phyloP scores from a whole-genome alignment of 2,329 filamentous ascomycete species.

The Trichoderma sp. region DNA sequence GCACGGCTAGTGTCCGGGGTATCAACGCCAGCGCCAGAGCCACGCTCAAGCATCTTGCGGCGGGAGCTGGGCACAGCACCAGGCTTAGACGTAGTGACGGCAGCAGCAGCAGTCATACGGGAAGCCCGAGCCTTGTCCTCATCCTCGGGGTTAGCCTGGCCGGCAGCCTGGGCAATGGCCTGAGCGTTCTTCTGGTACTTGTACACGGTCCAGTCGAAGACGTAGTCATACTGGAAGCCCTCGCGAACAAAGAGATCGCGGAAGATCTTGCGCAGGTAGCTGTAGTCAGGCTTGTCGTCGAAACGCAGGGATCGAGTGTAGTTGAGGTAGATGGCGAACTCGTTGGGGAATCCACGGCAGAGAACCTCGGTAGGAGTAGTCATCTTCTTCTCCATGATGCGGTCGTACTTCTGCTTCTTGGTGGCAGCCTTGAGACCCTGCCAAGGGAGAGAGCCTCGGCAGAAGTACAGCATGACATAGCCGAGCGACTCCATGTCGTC shows the following conservation, averaged over 20 bases:
- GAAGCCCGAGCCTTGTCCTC: constrained; percentile 73
- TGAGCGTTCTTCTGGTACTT: constrained; percentile 99
- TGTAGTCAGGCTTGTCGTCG: constrained; percentile 99
- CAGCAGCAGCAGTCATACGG: constrained; percentile 63
- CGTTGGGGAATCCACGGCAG: constrained; percentile 98
- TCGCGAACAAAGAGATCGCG: constrained; percentile 97
- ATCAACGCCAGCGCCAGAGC: constrained; percentile 56
- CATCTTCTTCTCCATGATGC: constrained; percentile 99
- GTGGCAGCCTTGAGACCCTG: constrained; percentile 97
- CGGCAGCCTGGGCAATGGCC: constrained; percentile 81
- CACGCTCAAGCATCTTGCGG: constrained; percentile 79
- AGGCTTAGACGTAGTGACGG: constrained; percentile 65
- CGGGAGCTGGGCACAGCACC: constrained; percentile 73
- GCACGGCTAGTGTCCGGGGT: constrained; percentile 71
- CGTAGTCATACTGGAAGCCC: constrained; percentile 99
- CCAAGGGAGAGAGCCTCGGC: constrained; percentile 97
- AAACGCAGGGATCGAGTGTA: constrained; percentile 98
- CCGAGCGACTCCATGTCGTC: constrained; percentile 99
- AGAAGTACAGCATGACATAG: constrained; percentile 99
- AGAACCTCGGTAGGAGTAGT: constrained; percentile 97
- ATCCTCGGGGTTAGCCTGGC: constrained; percentile 63
- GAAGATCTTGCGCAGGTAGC: constrained; percentile 99
- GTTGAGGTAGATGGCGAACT: constrained; percentile 99
- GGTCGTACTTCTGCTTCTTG: constrained; percentile 99
- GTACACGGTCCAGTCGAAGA: constrained; percentile 99